Conservation (phyloP, 768 basidiomycete species). For the Amanita exitialis region DNA sequence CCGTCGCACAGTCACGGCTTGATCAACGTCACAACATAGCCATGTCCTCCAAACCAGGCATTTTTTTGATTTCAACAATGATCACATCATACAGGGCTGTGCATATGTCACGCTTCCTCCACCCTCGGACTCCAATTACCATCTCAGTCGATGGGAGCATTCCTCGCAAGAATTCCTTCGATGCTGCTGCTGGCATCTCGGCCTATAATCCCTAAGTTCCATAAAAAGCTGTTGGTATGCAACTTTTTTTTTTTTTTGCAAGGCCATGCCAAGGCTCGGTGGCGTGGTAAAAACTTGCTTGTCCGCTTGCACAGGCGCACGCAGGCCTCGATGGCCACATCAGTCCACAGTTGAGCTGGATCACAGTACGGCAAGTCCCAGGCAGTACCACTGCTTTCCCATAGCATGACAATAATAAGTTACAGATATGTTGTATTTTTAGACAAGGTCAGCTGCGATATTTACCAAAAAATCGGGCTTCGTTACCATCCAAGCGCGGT, state of each 20-base stretch:
- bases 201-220: not conserved
- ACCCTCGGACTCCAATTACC: too few species aligned
- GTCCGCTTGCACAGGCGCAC: too few species aligned
- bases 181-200: not conserved
- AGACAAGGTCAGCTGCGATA: not conserved
- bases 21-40: conserved; percentile 1
- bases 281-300: too few species aligned
- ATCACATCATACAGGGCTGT: conserved; percentile 5
- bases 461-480: not conserved
- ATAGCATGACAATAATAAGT: not conserved
- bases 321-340: not conserved
- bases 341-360: not conserved
- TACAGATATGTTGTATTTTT: not conserved
- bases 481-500: not conserved
- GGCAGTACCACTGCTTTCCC: not conserved
- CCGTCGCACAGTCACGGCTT: not conserved
- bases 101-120: not conserved
- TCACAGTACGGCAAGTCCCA: not conserved
- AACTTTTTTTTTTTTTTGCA: not conserved
- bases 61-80: not conserved
- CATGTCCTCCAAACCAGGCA: not conserved
- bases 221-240: too few species aligned
- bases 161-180: too few species aligned
- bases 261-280: too few species aligned
- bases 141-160: too few species aligned